Base-by-base conservation (phyloP, 768 basidiomycete genomes). In the Hydnum rufescens region DNA sequence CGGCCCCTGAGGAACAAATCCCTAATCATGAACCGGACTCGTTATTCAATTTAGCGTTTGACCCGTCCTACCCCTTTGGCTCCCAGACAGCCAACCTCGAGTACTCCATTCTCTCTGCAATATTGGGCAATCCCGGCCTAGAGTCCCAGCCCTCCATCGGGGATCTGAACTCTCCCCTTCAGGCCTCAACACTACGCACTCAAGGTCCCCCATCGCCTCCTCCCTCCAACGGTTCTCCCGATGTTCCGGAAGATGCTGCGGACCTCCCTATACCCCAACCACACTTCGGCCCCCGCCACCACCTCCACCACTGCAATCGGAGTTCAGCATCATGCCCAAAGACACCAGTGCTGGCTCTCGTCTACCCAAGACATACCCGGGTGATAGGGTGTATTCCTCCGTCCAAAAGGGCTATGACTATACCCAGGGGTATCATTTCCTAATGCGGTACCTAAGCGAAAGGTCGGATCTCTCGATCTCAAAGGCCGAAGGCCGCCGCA, bases 31-130 rank as follows among this genome's bases (percentile, higher is more conserved):
- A n/a, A n/a, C n/a, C n/a, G n/a, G n/a, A n/a, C n/a, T n/a, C n/a
- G n/a, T 68, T 86, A 56, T 76, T 80, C 62, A 70, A 74, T 55
- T 64, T 73, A 16, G 58, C 75, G 13, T 80, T 81, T 61, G 75
- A 81, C 62, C 69, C 80, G 49, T 69, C 69, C 59, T 73, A 66
- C 64, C 60, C 76, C 8, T 89, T 90, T 64, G 83, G 80, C 49
- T 88, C 86, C 43, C 85, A 90, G 63, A 87, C 85, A 5, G 89
- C 88, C 23, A 90, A 90, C 63, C 71, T 88, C 56, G 93, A 97
- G 63, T 97, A 95, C 65, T 87, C 87, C 47, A 93, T 95, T 58
- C 76, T 97, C 4, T 87, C 85, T 46, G 77, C 82, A 23, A 92
- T 97, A 62, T 73, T 97, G 49, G 88, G 85, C 34, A 83, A 78